Conservation (phyloP, 306 rosid species). For the Vigna radiata region DNA sequence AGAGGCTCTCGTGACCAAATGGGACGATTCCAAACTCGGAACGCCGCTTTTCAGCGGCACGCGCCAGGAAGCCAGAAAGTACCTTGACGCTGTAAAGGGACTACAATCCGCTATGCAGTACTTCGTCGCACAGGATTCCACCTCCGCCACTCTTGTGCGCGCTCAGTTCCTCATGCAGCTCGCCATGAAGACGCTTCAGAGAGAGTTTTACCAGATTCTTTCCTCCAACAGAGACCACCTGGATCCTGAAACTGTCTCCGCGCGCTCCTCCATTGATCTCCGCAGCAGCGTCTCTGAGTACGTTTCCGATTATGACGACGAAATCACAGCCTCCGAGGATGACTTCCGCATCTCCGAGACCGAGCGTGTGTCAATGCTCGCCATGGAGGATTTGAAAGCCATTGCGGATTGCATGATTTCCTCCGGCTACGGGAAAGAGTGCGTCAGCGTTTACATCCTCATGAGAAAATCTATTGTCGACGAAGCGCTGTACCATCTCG, state of each 20-base stretch:
- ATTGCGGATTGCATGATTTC: conserved; percentile 77
- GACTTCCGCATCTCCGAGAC: conserved; percentile 53
- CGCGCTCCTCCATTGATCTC: conserved; percentile 45
- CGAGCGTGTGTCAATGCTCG: conserved; percentile 55
- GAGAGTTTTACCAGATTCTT: conserved; percentile 66
- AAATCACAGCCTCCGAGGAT: conserved; percentile 50
- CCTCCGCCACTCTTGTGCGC: conserved; percentile 50
- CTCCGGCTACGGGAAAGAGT: conserved; percentile 74
- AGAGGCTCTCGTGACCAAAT: conserved; percentile 54
- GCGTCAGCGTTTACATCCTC: conserved; percentile 61
- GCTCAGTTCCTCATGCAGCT: conserved; percentile 79
- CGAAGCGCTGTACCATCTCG: conserved; percentile 70
- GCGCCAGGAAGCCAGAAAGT: conserved; percentile 67
- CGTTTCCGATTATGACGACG: conserved; percentile 58
- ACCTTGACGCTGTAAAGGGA: conserved; percentile 61
- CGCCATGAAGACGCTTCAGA: conserved; percentile 79
- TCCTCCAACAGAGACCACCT: conserved; percentile 49
- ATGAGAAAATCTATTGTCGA: conserved; percentile 73
- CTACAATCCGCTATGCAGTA: conserved; percentile 79
- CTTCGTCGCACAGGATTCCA: conserved; percentile 49
- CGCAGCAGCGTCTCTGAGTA: conserved; percentile 60
- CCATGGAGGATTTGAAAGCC: conserved; percentile 70
- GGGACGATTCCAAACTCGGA: conserved; percentile 47
- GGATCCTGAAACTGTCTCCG: conserved; percentile 69
- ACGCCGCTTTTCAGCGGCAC: conserved; percentile 60